Conservation (phyloP, 2,329 filamentous ascomycete species). For the Aphanocladium album region DNA sequence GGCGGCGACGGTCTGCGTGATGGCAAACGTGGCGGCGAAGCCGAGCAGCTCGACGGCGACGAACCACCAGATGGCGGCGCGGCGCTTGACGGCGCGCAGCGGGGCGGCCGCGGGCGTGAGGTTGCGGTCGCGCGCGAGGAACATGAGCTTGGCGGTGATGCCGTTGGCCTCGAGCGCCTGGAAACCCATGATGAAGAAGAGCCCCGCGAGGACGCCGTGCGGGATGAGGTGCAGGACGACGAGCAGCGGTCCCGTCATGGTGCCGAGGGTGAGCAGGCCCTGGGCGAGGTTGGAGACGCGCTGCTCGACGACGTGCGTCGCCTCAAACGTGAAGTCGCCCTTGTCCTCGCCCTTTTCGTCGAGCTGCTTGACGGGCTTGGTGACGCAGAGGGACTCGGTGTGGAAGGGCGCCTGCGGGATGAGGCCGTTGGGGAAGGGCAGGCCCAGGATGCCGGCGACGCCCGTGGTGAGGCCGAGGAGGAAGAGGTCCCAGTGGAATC, state of each 20-base stretch:
- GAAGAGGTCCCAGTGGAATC: conserved; percentile 83
- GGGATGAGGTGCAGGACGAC: conserved; percentile 72
- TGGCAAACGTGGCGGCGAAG: conserved; percentile 74
- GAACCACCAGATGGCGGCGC: conserved; percentile 64
- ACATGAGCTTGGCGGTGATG: conserved; percentile 69
- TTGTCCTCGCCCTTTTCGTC: conserved; percentile 53
- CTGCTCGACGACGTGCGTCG: conserved; percentile 69
- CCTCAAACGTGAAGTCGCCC: conserved; percentile 47
- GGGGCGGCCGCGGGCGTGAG: conserved; percentile 59
- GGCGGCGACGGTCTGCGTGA: conserved; percentile 77
- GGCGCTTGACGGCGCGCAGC: conserved; percentile 56
- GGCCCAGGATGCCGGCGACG: conserved; percentile 67
- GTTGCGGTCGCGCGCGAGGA: conserved; percentile 58
- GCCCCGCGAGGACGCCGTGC: conserved; percentile 70
- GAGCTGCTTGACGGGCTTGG: conserved; percentile 44
- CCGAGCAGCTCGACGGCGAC: conserved; percentile 63
- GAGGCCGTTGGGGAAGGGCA: conserved; percentile 77
- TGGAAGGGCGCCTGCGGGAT: conserved; percentile 83
- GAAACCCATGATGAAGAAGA: conserved; percentile 82
- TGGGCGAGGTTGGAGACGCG: conserved; percentile 73
- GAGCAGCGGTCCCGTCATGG: conserved; percentile 71
- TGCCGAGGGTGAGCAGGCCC: conserved; percentile 71
- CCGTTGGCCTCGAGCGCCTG: conserved; percentile 73
- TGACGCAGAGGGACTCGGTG: conserved; percentile 73
- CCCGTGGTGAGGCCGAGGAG: conserved; percentile 74